Base-by-base conservation (phyloP, 345 rosid species). In the Bretschneidera sinensis region DNA sequence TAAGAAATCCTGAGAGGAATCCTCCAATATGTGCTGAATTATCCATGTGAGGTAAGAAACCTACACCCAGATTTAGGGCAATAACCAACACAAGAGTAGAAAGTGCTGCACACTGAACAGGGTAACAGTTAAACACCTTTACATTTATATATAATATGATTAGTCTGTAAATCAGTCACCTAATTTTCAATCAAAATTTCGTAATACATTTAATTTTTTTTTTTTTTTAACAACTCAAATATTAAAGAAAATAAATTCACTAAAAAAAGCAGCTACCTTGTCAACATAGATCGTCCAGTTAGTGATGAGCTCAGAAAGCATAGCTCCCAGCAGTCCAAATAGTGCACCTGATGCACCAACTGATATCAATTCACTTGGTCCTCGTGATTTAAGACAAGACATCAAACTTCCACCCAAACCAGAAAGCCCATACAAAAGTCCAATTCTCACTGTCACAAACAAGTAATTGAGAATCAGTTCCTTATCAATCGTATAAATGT, bases 321-420 rank as follows among this genome's bases (percentile, higher is more conserved):
- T 95, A 13, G 94, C 91, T 54, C 97, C 99, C n/a, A 95, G 75
- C 73, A 95, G 80, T 43, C 99, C 97, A 51, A 95, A 95, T 54
- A 91, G 81, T 4, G 97, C 95, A 6, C 99, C 99, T 0, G 99
- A 95, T 53, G 97, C 99, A 52, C 99, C 96, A 0, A 95, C 99
- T 0, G 99, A 95, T 59, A 91, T 75, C 23, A 66, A 64, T 43
- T 49, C 50, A 54, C 50, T 66, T 24, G 24, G 14, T 0, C 33
- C 57, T 39, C 61, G 62, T 57, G 69, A 28, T 66, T 61, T 59
- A 53, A 88, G 64, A 71, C 88, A 68, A 54, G 99, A 94, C 70
- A 79, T 39, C 69, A 94, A 76, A 61, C 96, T 94, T 61, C 96
- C 99, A 25, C 95, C 97, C 11, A 88, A 65, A 34, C 99, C 97